phyloP scores from a whole-genome alignment of 2,329 filamentous ascomycete genomes.

The Alternaria conjuncta region DNA sequence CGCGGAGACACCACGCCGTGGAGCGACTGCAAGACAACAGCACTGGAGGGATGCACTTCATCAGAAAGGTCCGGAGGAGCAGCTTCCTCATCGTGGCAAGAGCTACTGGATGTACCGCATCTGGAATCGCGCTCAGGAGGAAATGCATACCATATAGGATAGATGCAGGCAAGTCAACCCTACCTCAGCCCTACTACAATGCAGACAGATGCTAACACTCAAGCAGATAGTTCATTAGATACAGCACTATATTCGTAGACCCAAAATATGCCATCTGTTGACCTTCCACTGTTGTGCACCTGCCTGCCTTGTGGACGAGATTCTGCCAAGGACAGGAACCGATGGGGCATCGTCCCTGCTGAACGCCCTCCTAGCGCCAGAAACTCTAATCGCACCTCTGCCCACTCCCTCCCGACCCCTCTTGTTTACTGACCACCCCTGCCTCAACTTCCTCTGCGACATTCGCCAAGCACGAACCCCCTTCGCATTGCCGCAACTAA shows the following conservation, averaged over 20 bases:
- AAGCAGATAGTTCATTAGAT: slow-evolving; percentile 3
- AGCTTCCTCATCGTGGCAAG: too few species aligned
- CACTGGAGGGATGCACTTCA: not conserved
- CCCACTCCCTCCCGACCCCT: not conserved
- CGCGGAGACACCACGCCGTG: not conserved
- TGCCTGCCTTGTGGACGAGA: not conserved
- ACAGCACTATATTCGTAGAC: not conserved
- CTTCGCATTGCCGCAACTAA: not conserved
- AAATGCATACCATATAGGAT: not conserved
- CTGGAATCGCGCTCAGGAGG: not conserved
- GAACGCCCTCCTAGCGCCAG: slow-evolving; percentile 13
- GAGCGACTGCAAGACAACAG: not conserved
- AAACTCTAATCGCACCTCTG: slow-evolving; percentile 26
- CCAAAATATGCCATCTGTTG: not conserved
- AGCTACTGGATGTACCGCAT: not conserved
- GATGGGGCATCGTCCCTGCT: slow-evolving; percentile 5
- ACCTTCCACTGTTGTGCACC: not conserved
- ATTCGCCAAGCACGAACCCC: not conserved
- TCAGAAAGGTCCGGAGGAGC: not conserved
- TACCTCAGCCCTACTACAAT: not conserved
- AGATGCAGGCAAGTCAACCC: not conserved
- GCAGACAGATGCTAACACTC: not conserved
- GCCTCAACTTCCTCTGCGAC: not conserved
- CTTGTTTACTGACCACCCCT: not conserved
- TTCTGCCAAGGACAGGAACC: slow-evolving; percentile 16